These are phyloP conservation scores for Protomyces macrosporus DNA, from an alignment of 1,139 yeast genomes.

Conservation along the genomic window DNA sequence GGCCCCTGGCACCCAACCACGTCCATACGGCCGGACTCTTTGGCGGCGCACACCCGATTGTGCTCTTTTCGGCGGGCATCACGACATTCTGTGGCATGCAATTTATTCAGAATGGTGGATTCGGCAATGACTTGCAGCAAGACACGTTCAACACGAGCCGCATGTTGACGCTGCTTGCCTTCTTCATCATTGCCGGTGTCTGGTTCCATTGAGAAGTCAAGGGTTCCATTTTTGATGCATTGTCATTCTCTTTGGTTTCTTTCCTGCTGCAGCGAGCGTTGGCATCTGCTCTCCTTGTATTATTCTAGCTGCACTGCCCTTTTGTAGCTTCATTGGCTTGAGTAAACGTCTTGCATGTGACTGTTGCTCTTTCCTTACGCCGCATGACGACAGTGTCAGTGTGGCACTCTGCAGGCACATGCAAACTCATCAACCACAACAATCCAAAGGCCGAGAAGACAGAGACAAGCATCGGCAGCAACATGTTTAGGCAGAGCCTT, in stretches of 20 bases:
- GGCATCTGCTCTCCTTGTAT: neutral
- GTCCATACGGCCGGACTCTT: neutral
- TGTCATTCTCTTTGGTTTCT: neutral
- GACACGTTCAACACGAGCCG: slow-evolving; percentile 11
- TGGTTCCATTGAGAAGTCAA: slow-evolving; percentile 10
- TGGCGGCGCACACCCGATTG: slow-evolving; percentile 22
- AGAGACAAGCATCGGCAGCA: too few species aligned
- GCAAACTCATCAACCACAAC: too few species aligned
- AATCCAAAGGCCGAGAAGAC: too few species aligned
- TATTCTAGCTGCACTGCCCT: neutral
- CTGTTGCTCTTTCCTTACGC: neutral
- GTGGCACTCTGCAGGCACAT: too few species aligned
- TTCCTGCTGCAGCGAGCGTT: neutral
- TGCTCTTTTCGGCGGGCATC: slow-evolving; percentile 17
- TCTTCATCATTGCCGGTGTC: slow-evolving; percentile 23
- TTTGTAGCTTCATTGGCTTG: neutral
- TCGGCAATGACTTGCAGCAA: slow-evolving; percentile 2
- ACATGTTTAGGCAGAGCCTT: neutral
- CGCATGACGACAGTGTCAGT: neutral
- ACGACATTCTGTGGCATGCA: slow-evolving; percentile 24
- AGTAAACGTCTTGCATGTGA: neutral
- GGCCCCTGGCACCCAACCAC: neutral
- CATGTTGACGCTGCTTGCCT: slow-evolving; percentile 18
- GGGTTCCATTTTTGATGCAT: neutral
- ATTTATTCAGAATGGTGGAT: slow-evolving; percentile 18